These are phyloP conservation scores for Suhomyces faveliae DNA, from an alignment of 805 yeast species.

Conservation along the genomic window DNA sequence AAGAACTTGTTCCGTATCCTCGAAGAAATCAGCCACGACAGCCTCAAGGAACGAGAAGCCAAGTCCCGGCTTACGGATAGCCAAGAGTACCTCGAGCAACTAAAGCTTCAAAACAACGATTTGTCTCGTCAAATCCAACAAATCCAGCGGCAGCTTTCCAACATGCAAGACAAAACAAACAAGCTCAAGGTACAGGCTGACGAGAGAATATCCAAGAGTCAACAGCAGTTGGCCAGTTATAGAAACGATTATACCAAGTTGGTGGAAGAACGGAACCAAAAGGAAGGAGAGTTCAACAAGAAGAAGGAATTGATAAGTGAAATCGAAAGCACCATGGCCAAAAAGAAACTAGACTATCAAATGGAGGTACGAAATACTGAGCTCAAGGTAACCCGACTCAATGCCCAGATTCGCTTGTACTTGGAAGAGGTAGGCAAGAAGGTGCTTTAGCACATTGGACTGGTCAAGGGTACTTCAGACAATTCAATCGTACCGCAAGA, in stretches of 20 bases:
- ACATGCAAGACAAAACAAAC: slow-evolving; percentile 46
- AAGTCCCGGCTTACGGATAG: slow-evolving; percentile 34
- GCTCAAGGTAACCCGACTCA: slow-evolving; percentile 52
- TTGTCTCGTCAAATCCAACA: slow-evolving; percentile 45
- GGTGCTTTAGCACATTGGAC: slow-evolving; percentile 11
- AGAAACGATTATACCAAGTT: slow-evolving; percentile 48
- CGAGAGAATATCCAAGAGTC: slow-evolving; percentile 43
- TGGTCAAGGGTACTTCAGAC: neutral
- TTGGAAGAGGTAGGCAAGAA: slow-evolving; percentile 48
- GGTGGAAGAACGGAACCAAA: slow-evolving; percentile 46
- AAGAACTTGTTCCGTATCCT: slow-evolving; percentile 47
- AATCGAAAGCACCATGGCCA: slow-evolving; percentile 41
- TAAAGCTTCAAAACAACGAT: slow-evolving; percentile 37
- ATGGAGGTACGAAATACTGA: slow-evolving; percentile 53
- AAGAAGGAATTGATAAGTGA: slow-evolving; percentile 47
- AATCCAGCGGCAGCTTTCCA: slow-evolving; percentile 48
- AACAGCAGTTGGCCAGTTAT: slow-evolving; percentile 43
- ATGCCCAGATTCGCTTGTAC: slow-evolving; percentile 54
- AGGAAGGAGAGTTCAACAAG: slow-evolving; percentile 48
- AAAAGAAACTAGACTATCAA: slow-evolving; percentile 43
- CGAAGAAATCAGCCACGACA: slow-evolving; percentile 51
- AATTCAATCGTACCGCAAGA: neutral
- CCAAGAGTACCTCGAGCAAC: slow-evolving; percentile 42
- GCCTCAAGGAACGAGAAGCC: slow-evolving; percentile 42
- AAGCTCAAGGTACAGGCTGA: slow-evolving; percentile 44